phyloP scores from a whole-genome alignment of 257 asterid species.

The Scutellaria galericulata region DNA sequence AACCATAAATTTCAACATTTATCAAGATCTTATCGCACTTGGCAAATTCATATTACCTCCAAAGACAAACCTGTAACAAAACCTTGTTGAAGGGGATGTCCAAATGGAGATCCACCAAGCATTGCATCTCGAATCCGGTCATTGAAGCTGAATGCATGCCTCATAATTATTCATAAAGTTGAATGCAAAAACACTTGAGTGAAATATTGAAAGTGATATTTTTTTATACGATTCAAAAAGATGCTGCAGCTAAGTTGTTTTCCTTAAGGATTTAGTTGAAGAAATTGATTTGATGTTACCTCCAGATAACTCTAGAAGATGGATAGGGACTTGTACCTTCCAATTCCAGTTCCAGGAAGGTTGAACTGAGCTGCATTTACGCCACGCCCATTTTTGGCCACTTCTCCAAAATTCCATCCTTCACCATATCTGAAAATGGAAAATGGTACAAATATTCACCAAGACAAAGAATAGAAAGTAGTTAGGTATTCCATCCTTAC shows the following conservation, averaged over 20 bases:
- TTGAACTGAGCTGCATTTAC: slow-evolving; percentile 89
- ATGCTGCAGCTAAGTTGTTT: background rate
- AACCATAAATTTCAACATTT: too few species aligned
- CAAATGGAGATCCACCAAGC: slow-evolving; percentile 98
- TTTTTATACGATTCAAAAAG: background rate
- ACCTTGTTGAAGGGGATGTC: slow-evolving; percentile 96
- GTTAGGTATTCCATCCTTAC: slow-evolving; percentile 49
- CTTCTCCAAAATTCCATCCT: slow-evolving; percentile 99
- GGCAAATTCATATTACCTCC: slow-evolving; percentile 66
- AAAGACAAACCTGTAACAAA: slow-evolving; percentile 78
- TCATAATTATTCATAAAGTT: background rate
- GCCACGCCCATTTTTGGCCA: slow-evolving; percentile 87
- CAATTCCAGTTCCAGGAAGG: slow-evolving; percentile 82
- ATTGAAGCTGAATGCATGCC: slow-evolving; percentile 67
- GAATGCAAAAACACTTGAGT: background rate
- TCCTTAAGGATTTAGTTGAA: background rate
- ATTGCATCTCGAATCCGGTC: slow-evolving; percentile 94
- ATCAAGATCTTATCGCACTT: background rate
- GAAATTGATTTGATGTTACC: slow-evolving; percentile 10
- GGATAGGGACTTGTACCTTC: slow-evolving; percentile 63
- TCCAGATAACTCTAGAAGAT: background rate
- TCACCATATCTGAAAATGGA: slow-evolving; percentile 80
- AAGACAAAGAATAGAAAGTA: slow-evolving; percentile 3
- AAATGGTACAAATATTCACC: slow-evolving; percentile 18
- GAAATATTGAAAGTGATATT: background rate